Conservation (phyloP, 768 basidiomycete genomes). For the Naganishia vishniacii region DNA sequence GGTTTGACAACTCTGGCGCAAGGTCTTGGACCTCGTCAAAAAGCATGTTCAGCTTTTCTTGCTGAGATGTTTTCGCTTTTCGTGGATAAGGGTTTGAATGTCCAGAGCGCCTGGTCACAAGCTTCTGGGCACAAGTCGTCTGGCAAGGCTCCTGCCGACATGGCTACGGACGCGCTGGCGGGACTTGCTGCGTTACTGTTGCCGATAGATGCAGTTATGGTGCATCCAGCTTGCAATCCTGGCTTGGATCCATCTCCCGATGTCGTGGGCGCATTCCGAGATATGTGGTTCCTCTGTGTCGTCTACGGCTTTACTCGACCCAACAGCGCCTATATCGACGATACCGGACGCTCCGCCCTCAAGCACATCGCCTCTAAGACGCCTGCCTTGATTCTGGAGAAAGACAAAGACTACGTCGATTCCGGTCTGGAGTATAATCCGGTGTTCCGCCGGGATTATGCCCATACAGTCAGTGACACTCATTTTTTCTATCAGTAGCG, state of each 20-base stretch:
- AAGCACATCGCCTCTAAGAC: conserved; percentile 77
- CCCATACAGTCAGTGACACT: conserved; percentile 38
- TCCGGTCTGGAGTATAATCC: conserved; percentile 91
- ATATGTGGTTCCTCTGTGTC: conserved; percentile 88
- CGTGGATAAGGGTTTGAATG: conserved; percentile 81
- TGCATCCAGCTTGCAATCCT: conserved; percentile 64
- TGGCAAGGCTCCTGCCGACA: not conserved
- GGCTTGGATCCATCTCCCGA: conserved; percentile 57
- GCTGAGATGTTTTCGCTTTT: conserved; percentile 80
- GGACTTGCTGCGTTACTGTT: conserved; percentile 81
- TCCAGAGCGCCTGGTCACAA: conserved; percentile 58
- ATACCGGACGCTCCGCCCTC: conserved; percentile 72
- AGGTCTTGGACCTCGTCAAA: conserved; percentile 66
- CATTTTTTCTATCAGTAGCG: not conserved
- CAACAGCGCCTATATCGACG: conserved; percentile 54
- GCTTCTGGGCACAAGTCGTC: not conserved
- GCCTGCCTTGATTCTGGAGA: conserved; percentile 75
- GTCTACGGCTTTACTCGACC: conserved; percentile 70
- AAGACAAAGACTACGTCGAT: conserved; percentile 70
- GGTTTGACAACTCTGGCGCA: conserved; percentile 85
- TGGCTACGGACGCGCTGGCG: conserved; percentile 57
- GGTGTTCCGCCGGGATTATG: conserved; percentile 72
- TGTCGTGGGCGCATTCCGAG: conserved; percentile 73
- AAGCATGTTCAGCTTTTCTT: conserved; percentile 72
- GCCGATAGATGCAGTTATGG: conserved; percentile 80